Percentiles rank a stretch among this genome's conserved stretches.
phyloP scores from a whole-genome alignment of 768 basidiomycete species.

The Lactifluus piperatus region DNA sequence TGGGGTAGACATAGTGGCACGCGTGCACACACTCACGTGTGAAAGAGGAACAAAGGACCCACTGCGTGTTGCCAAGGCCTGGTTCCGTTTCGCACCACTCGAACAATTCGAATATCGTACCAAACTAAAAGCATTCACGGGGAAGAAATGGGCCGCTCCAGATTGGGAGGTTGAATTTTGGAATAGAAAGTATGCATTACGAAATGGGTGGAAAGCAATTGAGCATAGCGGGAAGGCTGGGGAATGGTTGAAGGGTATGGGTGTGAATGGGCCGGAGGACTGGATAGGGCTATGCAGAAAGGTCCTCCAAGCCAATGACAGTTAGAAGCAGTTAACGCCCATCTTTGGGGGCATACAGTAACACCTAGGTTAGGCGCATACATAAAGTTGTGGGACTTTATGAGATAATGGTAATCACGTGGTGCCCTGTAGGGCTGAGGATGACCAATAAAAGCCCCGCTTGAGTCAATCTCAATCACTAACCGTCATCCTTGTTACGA shows the following conservation, averaged over 20 bases:
- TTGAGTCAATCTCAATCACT: background rate
- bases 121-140: slow-evolving; percentile 41
- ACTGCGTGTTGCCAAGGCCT: slow-evolving; percentile 40
- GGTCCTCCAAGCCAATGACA: slow-evolving; percentile 23
- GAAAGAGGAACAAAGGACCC: slow-evolving; percentile 26
- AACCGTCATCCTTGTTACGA: background rate
- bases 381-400: no score
- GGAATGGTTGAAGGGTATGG: slow-evolving; percentile 56
- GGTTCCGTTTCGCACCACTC: slow-evolving; percentile 42
- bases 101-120: slow-evolving; percentile 68
- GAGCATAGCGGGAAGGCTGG: slow-evolving; percentile 49
- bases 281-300: slow-evolving; percentile 47
- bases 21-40: slow-evolving; percentile 18
- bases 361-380: no score
- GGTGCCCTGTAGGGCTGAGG: background rate
- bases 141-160: slow-evolving; percentile 32
- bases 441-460: background rate
- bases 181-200: slow-evolving; percentile 36
- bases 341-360: no score
- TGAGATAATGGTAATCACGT: background rate
- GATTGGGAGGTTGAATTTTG: slow-evolving; percentile 57
- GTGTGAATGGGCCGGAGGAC: slow-evolving; percentile 44
- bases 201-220: slow-evolving; percentile 49
- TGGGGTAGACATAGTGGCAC: slow-evolving; percentile 38
- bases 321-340: no score